Percentiles rank a stretch among this genome's conserved stretches.
Conservation (phyloP, 371 early-diverging fungal genomes). For the Umbelopsis sp. region DNA sequence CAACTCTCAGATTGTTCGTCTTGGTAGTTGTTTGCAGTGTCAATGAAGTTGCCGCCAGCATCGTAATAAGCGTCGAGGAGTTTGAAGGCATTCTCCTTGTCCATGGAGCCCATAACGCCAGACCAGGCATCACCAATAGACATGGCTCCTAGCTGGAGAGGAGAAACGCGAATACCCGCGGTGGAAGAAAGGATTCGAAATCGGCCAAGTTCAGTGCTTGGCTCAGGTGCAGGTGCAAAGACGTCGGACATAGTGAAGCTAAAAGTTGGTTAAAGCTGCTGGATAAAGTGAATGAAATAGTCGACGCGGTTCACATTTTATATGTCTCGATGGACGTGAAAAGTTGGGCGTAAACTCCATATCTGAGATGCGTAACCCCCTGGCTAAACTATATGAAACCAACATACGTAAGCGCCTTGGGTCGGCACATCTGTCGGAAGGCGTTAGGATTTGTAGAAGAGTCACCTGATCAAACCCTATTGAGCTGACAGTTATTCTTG, state of each 20-base stretch:
- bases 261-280: no score
- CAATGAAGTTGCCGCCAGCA: conserved; percentile 49
- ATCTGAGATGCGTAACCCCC: no score
- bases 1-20: conserved; percentile 44
- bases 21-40: conserved; percentile 48
- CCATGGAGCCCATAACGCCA: conserved; percentile 28
- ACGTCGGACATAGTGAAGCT: neutral
- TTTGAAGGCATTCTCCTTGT: conserved; percentile 31
- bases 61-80: conserved; percentile 46
- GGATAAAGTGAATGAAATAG: no score
- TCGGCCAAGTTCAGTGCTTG: neutral
- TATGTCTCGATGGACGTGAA: no score
- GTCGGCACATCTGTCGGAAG: no score
- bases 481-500: no score
- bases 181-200: conserved; percentile 11
- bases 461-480: no score
- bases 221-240: neutral
- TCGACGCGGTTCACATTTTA: no score
- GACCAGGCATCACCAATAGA: conserved; percentile 12
- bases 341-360: no score
- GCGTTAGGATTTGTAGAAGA: no score
- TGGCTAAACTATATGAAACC: no score
- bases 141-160: conserved; percentile 47
- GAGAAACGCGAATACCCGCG: conserved; percentile 47
- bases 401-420: no score